Percentiles rank a stretch among this genome's conserved stretches.
phyloP scores from a whole-genome alignment of 2,329 filamentous ascomycete species.

The Alternaria arbusti region DNA sequence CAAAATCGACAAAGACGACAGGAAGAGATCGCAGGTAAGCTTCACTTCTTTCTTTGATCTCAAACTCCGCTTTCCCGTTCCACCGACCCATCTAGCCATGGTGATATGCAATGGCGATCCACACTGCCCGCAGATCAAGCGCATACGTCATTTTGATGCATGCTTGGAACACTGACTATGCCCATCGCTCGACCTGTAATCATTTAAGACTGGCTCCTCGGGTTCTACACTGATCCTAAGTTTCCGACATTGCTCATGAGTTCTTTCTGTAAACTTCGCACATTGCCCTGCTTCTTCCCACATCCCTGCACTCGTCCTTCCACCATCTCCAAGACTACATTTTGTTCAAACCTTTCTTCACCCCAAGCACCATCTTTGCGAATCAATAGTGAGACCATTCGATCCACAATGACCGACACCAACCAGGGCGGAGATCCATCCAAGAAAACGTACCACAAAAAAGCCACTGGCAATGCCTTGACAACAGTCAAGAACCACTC shows the following conservation, averaged over 20 bases:
- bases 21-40: constrained; percentile 60
- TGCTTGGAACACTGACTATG: not conserved
- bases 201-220: not conserved
- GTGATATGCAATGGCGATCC: constrained; percentile 5
- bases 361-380: not conserved
- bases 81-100: not conserved
- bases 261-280: not conserved
- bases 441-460: constrained; percentile 73
- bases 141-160: constrained; percentile 23
- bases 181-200: constrained; percentile 2
- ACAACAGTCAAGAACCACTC: constrained; percentile 72
- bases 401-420: constrained; percentile 55
- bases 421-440: constrained; percentile 56
- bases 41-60: not conserved
- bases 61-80: not conserved
- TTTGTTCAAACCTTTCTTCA: not conserved
- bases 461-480: constrained; percentile 73
- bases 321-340: not conserved
- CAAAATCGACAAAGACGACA: constrained; percentile 67
- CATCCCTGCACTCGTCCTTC: not conserved
- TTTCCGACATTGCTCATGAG: constrained; percentile 9
- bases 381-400: constrained; percentile 3
- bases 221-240: not conserved
- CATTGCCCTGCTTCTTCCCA: not conserved
- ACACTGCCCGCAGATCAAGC: not conserved